These are phyloP conservation scores for Penicillium brevicompactum DNA, from an alignment of 2,329 filamentous ascomycete species.

Conservation along the genomic window DNA sequence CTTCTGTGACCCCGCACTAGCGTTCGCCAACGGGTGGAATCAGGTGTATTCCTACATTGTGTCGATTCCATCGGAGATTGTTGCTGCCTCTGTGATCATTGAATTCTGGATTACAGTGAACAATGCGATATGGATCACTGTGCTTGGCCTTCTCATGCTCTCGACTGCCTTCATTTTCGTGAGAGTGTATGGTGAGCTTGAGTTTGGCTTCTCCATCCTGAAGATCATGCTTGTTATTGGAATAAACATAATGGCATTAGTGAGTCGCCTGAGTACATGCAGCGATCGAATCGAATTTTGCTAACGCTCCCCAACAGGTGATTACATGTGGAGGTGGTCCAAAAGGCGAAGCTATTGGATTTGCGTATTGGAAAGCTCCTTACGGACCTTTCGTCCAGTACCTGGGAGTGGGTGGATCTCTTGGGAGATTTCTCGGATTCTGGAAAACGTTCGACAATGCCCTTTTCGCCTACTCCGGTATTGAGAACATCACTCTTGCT, in stretches of 20 bases:
- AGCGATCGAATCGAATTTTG: neutral
- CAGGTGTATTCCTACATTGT: slow-evolving; percentile 37
- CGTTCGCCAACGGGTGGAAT: slow-evolving; percentile 43
- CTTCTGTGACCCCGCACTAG: slow-evolving; percentile 42
- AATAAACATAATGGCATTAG: slow-evolving; percentile 60
- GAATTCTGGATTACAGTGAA: slow-evolving; percentile 51
- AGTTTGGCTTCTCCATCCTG: slow-evolving; percentile 55
- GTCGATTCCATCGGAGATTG: slow-evolving; percentile 36
- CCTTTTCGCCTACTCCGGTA: slow-evolving; percentile 41
- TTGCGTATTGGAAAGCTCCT: slow-evolving; percentile 48
- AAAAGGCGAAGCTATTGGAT: slow-evolving; percentile 35
- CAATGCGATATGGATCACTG: slow-evolving; percentile 45
- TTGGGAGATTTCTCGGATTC: slow-evolving; percentile 46
- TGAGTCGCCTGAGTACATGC: slow-evolving; percentile 10
- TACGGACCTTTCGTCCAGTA: slow-evolving; percentile 43
- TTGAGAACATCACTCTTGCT: slow-evolving; percentile 51
- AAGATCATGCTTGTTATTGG: slow-evolving; percentile 64
- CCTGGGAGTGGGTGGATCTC: slow-evolving; percentile 44
- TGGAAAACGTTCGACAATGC: slow-evolving; percentile 36
- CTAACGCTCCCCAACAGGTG: neutral
- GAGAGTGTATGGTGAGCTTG: slow-evolving; percentile 53
- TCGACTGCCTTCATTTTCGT: slow-evolving; percentile 39
- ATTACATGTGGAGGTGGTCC: slow-evolving; percentile 46
- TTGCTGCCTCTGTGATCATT: slow-evolving; percentile 33
- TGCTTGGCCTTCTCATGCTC: slow-evolving; percentile 42